Evolutionary conservation across 768 basidiomycete species (phyloP), one percentile per base, ranked within the genome.

Genomic region (Trametopsis cervina): DNA sequence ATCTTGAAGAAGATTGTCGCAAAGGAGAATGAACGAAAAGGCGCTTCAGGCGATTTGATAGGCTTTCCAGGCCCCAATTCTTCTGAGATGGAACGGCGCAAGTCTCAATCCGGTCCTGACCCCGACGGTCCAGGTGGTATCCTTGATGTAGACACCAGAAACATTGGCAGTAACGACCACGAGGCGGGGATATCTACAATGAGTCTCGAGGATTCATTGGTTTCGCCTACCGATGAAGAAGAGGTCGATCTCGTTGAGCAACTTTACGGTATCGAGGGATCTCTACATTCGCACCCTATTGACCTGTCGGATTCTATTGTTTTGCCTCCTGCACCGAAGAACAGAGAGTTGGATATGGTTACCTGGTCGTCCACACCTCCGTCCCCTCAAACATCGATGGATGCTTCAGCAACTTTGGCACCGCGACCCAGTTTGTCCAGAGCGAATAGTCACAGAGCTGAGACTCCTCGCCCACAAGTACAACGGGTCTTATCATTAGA

Each of bases 161-260:
- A 47, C 6, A 58, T 61, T 22, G 38, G 49, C 22, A 42, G 44
- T 1, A 53, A 56, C 12, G 20, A 15, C 36, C 25, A 39, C 39
- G 23, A 33, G 17, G 38, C 42, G 43, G 43, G 35, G 20, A 18
- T 42, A 12, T 42, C 43, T 10, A 21, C 37, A 7, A 4, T 37
- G 2, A 33, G 29, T 33, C 29, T 15, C 15, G 29, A 15, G 9
- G 29, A 33, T 25, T 33, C 4, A 36, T 53, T 17, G 18, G 49
- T 10, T 33, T 42, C 58, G 4, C 40, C 48, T 10, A 27, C 49
- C 1, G 57, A 63, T 41, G 79, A 81, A 11, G 81, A 87, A 22
- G 92, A 94, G 65, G 83, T 99, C 55, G 96, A 99, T 64, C 74
- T 99, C 4, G 91, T 98, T 3, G 96, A 99, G 61, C 96, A 99